Conservation (phyloP, 345 rosid genomes). For the Melaleuca quinquenervia region DNA sequence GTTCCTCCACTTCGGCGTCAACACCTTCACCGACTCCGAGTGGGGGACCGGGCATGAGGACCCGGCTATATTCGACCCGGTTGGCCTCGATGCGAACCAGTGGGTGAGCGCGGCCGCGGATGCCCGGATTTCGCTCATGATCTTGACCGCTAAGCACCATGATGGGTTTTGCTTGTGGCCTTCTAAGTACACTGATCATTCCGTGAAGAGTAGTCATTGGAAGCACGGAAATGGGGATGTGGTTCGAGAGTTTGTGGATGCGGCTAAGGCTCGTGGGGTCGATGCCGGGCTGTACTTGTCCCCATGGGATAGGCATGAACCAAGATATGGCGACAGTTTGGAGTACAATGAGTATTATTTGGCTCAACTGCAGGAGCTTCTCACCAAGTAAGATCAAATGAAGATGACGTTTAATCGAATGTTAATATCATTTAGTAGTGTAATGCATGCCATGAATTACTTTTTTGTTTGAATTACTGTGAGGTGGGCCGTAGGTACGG, state of each 20-base stretch:
- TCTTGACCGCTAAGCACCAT: conserved; percentile 71
- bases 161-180: conserved; percentile 86
- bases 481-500: conserved; percentile 26
- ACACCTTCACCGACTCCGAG: conserved; percentile 68
- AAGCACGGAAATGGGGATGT: conserved; percentile 54
- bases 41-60: conserved; percentile 66
- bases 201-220: conserved; percentile 52
- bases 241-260: conserved; percentile 35
- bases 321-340: conserved; percentile 45
- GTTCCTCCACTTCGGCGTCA: conserved; percentile 76
- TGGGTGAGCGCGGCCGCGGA: conserved; percentile 44
- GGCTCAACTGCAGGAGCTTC: conserved; percentile 64
- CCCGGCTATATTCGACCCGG: conserved; percentile 45
- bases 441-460: background rate
- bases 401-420: background rate
- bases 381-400: conserved; percentile 20
- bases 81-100: conserved; percentile 32
- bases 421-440: background rate
- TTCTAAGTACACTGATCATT: conserved; percentile 50
- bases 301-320: conserved; percentile 73
- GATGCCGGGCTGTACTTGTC: conserved; percentile 60
- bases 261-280: conserved; percentile 26
- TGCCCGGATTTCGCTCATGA: conserved; percentile 46
- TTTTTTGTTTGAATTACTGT: background rate
- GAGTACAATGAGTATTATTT: conserved; percentile 57